Conservation (phyloP, 108 stramenopile species). For the Mediolabrus comicus region DNA sequence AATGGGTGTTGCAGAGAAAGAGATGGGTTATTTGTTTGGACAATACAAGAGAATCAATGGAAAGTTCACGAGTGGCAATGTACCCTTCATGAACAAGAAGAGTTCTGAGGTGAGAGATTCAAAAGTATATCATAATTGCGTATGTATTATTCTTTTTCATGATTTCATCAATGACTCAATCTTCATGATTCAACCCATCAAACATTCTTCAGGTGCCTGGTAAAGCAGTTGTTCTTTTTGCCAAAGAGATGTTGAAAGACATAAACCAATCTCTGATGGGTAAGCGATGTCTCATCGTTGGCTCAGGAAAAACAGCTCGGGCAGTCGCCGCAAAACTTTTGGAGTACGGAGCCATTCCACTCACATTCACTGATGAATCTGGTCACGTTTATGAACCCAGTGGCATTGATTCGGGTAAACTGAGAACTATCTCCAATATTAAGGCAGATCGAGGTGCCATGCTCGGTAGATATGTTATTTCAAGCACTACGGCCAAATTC, state of each 20-base stretch:
- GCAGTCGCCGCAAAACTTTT: slow-evolving; percentile 88
- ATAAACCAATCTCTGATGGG: slow-evolving; percentile 87
- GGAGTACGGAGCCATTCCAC: slow-evolving; percentile 92
- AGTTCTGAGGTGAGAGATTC: slow-evolving; percentile 34
- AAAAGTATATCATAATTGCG: background rate
- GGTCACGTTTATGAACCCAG: slow-evolving; percentile 96
- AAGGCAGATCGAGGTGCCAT: slow-evolving; percentile 94
- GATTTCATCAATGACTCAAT: background rate
- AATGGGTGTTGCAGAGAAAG: slow-evolving; percentile 85
- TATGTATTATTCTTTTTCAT: background rate
- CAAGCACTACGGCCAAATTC: slow-evolving; percentile 86
- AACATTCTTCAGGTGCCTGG: slow-evolving; percentile 81
- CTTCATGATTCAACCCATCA: background rate
- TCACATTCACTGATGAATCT: slow-evolving; percentile 91
- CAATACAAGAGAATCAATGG: slow-evolving; percentile 96
- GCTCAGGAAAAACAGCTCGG: slow-evolving; percentile 94
- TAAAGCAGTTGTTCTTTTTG: slow-evolving; percentile 91
- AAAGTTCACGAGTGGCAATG: slow-evolving; percentile 49
- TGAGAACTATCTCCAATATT: slow-evolving; percentile 89
- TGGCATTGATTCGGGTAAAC: slow-evolving; percentile 87
- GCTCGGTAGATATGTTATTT: slow-evolving; percentile 87
- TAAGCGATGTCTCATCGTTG: slow-evolving; percentile 92
- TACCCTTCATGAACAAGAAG: slow-evolving; percentile 53
- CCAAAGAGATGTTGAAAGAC: slow-evolving; percentile 85
- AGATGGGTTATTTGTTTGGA: slow-evolving; percentile 96